phyloP scores from a whole-genome alignment of 176 grass and related monocot genomes.

The Triticum aestivum region IWGSC_CS_RefSeq_v2.1 NC_057798.1:453045227-453045726 shows the following conservation, averaged over 20 bases:
- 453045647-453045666: conserved; percentile 59
- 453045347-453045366: background rate
- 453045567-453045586: conserved; percentile 4
- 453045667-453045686: conserved; percentile 81
- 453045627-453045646: conserved; percentile 36
- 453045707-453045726: conserved; percentile 45
- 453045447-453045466: conserved; percentile 51
- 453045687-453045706: conserved; percentile 64
- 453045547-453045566: background rate
- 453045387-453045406: background rate
- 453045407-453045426: background rate
- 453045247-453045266: conserved; percentile 93
- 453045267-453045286: conserved; percentile 91
- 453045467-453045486: conserved; percentile 91
- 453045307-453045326: background rate
- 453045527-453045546: conserved; percentile 40
- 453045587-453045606: conserved; percentile 43
- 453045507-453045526: conserved; percentile 46
- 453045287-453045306: background rate
- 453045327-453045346: background rate
- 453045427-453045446: conserved; percentile 5
- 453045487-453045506: conserved; percentile 90
- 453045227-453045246: conserved; percentile 99
- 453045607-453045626: conserved; percentile 52
- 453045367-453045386: background rate